These are phyloP conservation scores for Neoscytalidium dimidiatum DNA, from an alignment of 2,329 filamentous ascomycete species.

Conservation along the genomic window DNA sequence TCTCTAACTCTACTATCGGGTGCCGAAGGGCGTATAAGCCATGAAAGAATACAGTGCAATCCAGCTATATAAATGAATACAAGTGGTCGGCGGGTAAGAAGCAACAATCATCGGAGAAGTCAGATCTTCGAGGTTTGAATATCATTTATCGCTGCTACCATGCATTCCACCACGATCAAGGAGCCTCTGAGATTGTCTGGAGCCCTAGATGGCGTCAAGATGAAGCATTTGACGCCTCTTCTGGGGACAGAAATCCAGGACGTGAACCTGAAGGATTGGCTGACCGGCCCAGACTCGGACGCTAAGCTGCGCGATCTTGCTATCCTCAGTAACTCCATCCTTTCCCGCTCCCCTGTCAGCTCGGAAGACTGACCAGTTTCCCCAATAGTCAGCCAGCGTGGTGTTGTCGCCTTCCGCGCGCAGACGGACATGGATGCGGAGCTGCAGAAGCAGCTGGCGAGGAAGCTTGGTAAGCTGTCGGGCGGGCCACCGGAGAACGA, in stretches of 20 bases:
- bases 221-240: slow-evolving; percentile 61
- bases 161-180: slow-evolving; percentile 8
- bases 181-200: slow-evolving; percentile 54
- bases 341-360: background rate
- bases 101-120: no score
- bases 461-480: slow-evolving; percentile 58
- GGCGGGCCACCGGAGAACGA: slow-evolving; percentile 58
- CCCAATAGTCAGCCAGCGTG: slow-evolving; percentile 51
- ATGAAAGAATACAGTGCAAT: background rate
- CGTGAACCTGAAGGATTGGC: slow-evolving; percentile 62
- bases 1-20: background rate
- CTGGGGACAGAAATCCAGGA: slow-evolving; percentile 64
- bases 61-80: no score
- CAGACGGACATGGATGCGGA: slow-evolving; percentile 52
- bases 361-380: slow-evolving; percentile 13
- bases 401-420: slow-evolving; percentile 56
- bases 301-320: slow-evolving; percentile 66
- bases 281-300: slow-evolving; percentile 63
- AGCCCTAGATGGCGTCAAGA: slow-evolving; percentile 53
- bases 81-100: no score
- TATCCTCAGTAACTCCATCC: slow-evolving; percentile 29
- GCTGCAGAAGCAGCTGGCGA: slow-evolving; percentile 54
- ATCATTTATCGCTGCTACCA: background rate
- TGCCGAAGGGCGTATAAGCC: background rate
- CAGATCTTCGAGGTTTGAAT: background rate